Evolutionary conservation across 169 alveolate species (phyloP).

Genomic region (Besnoitia besnoiti): DNA sequence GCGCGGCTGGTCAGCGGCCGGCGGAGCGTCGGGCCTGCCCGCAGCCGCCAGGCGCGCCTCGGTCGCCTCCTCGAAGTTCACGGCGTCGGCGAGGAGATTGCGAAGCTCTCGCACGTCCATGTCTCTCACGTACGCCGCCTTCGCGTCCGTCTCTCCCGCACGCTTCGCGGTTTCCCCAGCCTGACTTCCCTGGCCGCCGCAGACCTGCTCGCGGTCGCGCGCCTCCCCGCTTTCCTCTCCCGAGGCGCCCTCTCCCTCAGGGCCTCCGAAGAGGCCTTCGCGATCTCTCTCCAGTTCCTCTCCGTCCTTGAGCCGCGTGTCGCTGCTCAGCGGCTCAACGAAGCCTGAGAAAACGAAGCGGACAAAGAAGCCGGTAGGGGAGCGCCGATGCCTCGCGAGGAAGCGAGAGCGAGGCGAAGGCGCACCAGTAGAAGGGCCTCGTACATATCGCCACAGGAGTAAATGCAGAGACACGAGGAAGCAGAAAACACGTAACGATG

Average conservation of each 20-base stretch:
- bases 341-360: neutral
- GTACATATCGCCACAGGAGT: no score
- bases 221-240: neutral
- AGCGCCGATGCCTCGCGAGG: neutral
- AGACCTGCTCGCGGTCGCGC: neutral
- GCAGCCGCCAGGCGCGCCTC: neutral
- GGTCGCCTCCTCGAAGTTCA: neutral
- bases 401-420: neutral
- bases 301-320: neutral
- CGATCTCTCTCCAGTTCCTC: no score
- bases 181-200: neutral
- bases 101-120: conserved; percentile 9
- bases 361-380: no score
- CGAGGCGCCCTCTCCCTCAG: neutral
- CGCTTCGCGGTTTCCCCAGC: neutral
- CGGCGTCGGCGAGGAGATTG: conserved; percentile 5
- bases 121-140: neutral
- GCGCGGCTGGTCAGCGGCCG: neutral
- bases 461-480: no score
- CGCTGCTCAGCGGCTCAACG: neutral
- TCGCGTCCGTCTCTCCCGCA: neutral
- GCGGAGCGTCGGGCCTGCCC: neutral
- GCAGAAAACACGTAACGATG: no score
- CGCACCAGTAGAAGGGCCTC: no score
- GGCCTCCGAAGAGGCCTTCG: no score